Conservation (phyloP, 345 rosid species). For the Ceriops zippeliana region DNA sequence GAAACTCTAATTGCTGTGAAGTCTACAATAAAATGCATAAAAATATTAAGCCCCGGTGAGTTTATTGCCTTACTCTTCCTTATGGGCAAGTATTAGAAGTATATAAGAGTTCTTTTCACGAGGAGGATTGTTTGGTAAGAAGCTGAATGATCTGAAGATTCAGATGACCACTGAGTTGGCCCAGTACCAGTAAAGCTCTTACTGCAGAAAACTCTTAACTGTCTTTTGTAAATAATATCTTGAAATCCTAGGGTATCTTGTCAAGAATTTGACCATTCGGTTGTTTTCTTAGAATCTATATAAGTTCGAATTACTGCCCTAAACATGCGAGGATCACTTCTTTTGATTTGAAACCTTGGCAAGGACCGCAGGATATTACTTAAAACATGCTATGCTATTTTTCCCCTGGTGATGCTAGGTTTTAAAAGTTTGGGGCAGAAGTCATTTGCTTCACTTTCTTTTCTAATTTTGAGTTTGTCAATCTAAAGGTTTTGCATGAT, state of each 20-base stretch:
- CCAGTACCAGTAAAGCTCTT: conserved; percentile 21
- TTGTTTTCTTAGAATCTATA: too few relatives aligned
- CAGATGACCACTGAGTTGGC: conserved; percentile 24
- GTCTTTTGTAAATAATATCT: neutral
- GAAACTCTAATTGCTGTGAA: conserved; percentile 47
- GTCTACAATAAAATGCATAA: conserved; percentile 57
- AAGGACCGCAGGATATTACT: too few relatives aligned
- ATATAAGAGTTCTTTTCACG: conserved; percentile 11
- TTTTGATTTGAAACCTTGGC: too few relatives aligned
- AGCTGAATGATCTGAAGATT: conserved; percentile 23
- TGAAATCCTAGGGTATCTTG: too few relatives aligned
- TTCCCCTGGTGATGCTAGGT: too few relatives aligned
- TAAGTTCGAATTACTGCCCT: too few relatives aligned
- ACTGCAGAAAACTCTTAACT: conserved; percentile 14
- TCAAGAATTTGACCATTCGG: too few relatives aligned
- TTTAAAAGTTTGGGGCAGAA: too few relatives aligned
- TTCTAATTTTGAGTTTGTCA: too few relatives aligned
- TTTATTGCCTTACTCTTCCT: neutral
- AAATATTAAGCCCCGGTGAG: conserved; percentile 67
- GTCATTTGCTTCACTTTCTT: too few relatives aligned
- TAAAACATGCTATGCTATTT: neutral
- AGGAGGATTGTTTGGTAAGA: conserved; percentile 26
- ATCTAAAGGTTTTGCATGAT: too few relatives aligned
- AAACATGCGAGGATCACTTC: too few relatives aligned
- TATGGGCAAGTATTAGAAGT: neutral